Percentiles rank a stretch among this genome's conserved stretches.
phyloP scores from a whole-genome alignment of 352 stramenopile species.

The Globisporangium megalacanthum region DNA sequence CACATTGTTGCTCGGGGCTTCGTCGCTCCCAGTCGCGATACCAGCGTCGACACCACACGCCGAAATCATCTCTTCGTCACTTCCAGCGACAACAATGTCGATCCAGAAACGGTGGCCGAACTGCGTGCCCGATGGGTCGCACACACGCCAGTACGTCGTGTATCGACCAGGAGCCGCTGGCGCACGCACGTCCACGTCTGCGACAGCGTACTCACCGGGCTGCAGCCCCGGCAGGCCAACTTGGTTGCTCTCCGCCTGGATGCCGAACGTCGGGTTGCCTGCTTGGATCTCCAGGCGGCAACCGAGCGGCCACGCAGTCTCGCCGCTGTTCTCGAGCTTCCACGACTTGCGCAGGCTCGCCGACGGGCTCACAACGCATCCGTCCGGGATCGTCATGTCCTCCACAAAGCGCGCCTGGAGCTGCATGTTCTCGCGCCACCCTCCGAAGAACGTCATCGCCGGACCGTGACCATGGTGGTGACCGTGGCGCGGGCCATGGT shows the following conservation, averaged over 20 bases:
- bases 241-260: conserved; percentile 18
- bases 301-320: conserved; percentile 40
- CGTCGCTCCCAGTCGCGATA: background rate
- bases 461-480: conserved; percentile 8
- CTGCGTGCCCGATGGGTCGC: conserved; percentile 61
- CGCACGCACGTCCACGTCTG: conserved; percentile 25
- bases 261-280: conserved; percentile 27
- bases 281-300: conserved; percentile 37
- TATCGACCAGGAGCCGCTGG: conserved; percentile 48
- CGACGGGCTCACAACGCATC: conserved; percentile 46
- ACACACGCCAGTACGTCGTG: conserved; percentile 85
- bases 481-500: conserved; percentile 13
- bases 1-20: background rate
- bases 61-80: conserved; percentile 15
- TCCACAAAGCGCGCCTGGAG: conserved; percentile 55
- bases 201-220: conserved; percentile 27
- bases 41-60: conserved; percentile 7
- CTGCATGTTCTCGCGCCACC: conserved; percentile 11
- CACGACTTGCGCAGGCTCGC: conserved; percentile 62
- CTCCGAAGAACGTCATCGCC: background rate
- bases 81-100: conserved; percentile 64
- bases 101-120: conserved; percentile 88
- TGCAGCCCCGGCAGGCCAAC: conserved; percentile 31
- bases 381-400: conserved; percentile 75
- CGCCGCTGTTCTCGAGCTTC: conserved; percentile 68